Evolutionary conservation across 2,329 filamentous ascomycete genomes (phyloP), one percentile per base, ranked within the genome.

Genomic region (Botryosphaeria dothidea): DNA sequence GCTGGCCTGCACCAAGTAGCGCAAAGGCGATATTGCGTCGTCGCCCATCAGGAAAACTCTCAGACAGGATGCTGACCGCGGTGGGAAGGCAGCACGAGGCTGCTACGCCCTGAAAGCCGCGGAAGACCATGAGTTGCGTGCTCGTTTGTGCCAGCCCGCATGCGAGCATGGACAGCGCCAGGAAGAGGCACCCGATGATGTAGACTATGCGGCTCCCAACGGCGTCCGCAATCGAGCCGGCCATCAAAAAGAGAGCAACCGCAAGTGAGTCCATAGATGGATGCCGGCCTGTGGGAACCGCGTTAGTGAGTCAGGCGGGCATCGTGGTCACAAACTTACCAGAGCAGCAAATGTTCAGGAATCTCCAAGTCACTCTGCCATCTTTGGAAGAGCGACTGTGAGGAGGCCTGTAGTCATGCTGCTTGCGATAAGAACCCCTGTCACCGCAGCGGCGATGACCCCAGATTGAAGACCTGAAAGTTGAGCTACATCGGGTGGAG

Each of bases 21-120:
- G 83, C 80, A 67, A 86, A 85, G 0, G 79, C 83, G 9, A 85
- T 73, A 66, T 86, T 86, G 3, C 84, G 76, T 25, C 75, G 71
- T 66, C 78, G 79, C 1, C 83, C 84, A n/a, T 75, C 70, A 0
- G 81, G 79, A 29, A 84, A 79, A 1, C 78, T 79, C 36, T 74
- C 77, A 0, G 82, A 82, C 65, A 86, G 80, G 54, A 85, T 79
- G 52, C 77, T 78, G 0, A 86, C 80, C 0, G 82, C 80, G 0
- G 80, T 80, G 0, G 84, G 83, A 9, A 85, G 72, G 67, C 80
- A 81, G 63, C 84, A 78, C 0, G 82, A 80, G 1, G 81, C 75
- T 0, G 80, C 80, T 23, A 84, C 68, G 2, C 82, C 82, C 51
- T 78, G 77, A 1, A 82, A 74, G 0, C 78, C 80, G 9, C 83